These are phyloP conservation scores for Withania somnifera DNA, from an alignment of 305 asterid genomes.

Conservation along the genomic window DNA sequence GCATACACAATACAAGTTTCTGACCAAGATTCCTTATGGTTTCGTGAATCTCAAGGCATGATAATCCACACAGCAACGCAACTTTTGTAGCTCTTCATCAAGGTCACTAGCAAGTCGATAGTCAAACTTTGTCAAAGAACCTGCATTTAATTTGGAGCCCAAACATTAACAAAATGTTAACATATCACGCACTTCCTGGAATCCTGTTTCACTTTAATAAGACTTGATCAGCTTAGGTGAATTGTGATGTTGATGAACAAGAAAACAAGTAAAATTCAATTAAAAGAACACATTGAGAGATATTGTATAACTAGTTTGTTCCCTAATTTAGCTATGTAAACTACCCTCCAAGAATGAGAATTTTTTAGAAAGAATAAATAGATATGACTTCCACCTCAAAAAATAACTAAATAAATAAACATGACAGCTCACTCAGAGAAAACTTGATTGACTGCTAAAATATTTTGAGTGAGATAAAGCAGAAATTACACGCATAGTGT, in stretches of 20 bases:
- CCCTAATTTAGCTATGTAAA: neutral
- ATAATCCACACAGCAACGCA: conserved; percentile 95
- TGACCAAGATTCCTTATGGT: conserved; percentile 69
- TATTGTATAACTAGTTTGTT: neutral
- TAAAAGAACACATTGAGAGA: neutral
- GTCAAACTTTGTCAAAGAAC: conserved; percentile 97
- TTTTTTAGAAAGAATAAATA: neutral
- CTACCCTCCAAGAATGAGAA: neutral
- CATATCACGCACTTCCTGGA: neutral
- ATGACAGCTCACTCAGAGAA: neutral
- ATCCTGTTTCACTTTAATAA: neutral
- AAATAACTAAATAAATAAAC: neutral
- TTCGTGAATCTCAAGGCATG: conserved; percentile 89
- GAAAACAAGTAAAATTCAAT: neutral
- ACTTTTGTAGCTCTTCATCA: conserved; percentile 76
- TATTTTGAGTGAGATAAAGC: neutral
- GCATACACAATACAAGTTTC: conserved; percentile 75
- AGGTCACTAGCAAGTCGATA: conserved; percentile 91
- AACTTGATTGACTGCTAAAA: neutral
- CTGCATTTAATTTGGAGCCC: conserved; percentile 36
- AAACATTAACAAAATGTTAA: neutral
- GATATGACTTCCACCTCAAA: neutral
- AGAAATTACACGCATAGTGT: neutral
- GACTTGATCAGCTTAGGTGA: neutral
- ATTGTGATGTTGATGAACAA: neutral